Evolutionary conservation across 2,329 filamentous ascomycete genomes (phyloP), one percentile per base, ranked within the genome.

Genomic region (Alternaria ventricosa): DNA sequence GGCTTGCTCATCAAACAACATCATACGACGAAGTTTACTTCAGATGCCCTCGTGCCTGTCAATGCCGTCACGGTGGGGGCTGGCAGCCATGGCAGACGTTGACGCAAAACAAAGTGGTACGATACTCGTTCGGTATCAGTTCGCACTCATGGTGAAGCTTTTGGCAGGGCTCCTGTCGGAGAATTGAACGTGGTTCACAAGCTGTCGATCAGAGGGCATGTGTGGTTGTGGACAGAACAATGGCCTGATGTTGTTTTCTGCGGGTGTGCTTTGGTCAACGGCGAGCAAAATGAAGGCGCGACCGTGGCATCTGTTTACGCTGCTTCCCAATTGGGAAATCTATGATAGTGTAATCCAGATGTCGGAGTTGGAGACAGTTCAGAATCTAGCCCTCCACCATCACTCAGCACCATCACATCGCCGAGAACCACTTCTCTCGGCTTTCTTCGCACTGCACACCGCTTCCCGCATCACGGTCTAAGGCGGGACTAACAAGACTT

Each of bases 1-100:
- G 64, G 64, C 64, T 43, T 58, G 63, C 46, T 57, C 65, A 71
- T 75, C 74, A 77, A 77, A 78, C 76, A 74, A 67, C 65, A 71
- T 78, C 74, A 70, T 77, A 78, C 76, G 74, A 78, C 75, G 67
- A 73, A 72, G 76, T 78, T 79, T 78, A 69, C 75, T 55, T 68
- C 74, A 74, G 71, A 64, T 59, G 44, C 57, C 60, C 66, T 63
- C 64, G 20, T 68, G 58, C 64, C 61, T 63, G 51, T 65, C 64
- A 65, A 67, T 60, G 67, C 59, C 63, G 58, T 61, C 53, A 53
- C 22, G 5, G 50, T 54, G 51, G 51, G 61, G n/a, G 36, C 50
- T 41, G 25, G 27, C 51, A 57, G 44, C 61, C 64, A 70, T 68
- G 67, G 61, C 65, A 66, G 66, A 65, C 67, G 66, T 61, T 71